These are phyloP conservation scores for Fusarium fujikuroi DNA, from an alignment of 2,329 filamentous ascomycete species.

Conservation along the genomic window DNA sequence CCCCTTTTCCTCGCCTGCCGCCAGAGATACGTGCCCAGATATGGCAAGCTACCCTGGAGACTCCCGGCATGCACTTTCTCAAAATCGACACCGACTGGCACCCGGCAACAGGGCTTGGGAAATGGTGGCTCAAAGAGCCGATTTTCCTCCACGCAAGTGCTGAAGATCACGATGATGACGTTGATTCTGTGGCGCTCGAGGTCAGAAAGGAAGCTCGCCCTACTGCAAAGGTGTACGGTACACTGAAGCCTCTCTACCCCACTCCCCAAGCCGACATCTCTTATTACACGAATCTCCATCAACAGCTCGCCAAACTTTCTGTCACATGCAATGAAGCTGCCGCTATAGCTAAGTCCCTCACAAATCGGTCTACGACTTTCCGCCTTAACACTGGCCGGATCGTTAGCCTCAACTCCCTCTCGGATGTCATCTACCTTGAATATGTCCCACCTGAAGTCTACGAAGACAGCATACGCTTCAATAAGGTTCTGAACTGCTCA, in stretches of 20 bases:
- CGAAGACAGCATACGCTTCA: conserved; percentile 43
- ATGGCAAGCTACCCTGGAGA: conserved; percentile 47
- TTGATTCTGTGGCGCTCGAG: conserved; percentile 40
- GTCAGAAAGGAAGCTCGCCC: conserved; percentile 39
- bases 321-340: conserved; percentile 46
- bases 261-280: conserved; percentile 49
- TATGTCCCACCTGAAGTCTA: conserved; percentile 48
- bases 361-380: conserved; percentile 37
- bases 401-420: conserved; percentile 44
- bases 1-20: conserved; percentile 48
- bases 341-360: conserved; percentile 34
- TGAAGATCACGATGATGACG: conserved; percentile 27
- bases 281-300: conserved; percentile 46
- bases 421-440: conserved; percentile 50
- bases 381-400: conserved; percentile 43
- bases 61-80: conserved; percentile 52
- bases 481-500: conserved; percentile 42
- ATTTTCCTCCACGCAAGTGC: background rate
- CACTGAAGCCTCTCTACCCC: conserved; percentile 43
- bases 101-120: conserved; percentile 19
- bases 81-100: conserved; percentile 41
- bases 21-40: conserved; percentile 51
- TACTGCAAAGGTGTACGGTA: conserved; percentile 25
- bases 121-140: conserved; percentile 38
- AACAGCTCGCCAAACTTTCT: conserved; percentile 43